Evolutionary conservation across 2,329 filamentous ascomycete genomes (phyloP), one percentile per base, ranked within the genome.

Genomic region (Xylaria sp.): DNA sequence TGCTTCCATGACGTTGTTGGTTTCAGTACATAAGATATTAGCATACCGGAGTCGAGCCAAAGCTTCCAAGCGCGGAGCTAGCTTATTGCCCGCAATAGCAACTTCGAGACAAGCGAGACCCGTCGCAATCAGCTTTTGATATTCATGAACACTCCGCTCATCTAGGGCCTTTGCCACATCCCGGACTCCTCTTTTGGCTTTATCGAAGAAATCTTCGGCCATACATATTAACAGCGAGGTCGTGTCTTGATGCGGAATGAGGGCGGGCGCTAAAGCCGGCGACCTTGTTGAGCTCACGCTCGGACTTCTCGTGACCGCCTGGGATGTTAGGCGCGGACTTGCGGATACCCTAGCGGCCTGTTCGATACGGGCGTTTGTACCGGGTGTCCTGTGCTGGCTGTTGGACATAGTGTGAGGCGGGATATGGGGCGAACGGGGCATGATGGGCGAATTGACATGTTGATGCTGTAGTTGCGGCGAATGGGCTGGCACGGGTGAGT

Each of bases 141-240:
- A 94, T 69, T 89, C 84, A n/a, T 87, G 83, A 9, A 92, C 77
- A 45, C 85, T 82, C 41, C 80, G 78, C 61, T 85, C 79, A 62
- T 86, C 83, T 60, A 86, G 83, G 2, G 84, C 81, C 20, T 81
- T 80, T 20, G 86, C 84, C 2, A 89, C 78, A 1, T 80, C 73
- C 3, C 84, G 80, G 1, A 84, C 84, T 66, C 88, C 83, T 1
- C 79, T 78, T 67, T 90, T 87, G 18, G 92, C 92, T 61, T 89
- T 89, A 30, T 82, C 81, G 60, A 94, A 88, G 73, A 92, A 93
- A 72, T 95, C 91, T 73, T 95, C 91, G 2, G 91, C 91, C 15
- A 93, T 83, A n/a, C 86, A 87, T 8, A 93, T 82, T 65, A 94
- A 82, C 9, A 94, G 81, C 2, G 89, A 82, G 2, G 87, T 81